Evolutionary conservation across 2,329 filamentous ascomycete genomes (phyloP).

Genomic region (Xylariales sp.): DNA sequence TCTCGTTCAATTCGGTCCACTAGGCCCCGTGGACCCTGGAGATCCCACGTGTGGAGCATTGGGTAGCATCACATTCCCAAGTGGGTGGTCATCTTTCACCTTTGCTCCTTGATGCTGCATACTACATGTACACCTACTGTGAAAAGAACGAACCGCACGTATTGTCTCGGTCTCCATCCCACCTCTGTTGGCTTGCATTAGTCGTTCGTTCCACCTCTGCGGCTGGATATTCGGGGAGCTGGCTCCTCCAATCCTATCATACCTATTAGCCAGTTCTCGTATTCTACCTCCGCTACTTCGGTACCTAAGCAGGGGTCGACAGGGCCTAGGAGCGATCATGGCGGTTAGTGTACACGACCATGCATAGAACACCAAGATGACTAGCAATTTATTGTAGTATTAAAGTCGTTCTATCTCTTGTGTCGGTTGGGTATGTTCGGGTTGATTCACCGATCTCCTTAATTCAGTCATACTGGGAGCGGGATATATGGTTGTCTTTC

Average conservation of each 20-base stretch:
- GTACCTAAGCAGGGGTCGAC: conserved; percentile 30
- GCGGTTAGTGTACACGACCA: background rate
- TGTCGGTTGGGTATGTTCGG: background rate
- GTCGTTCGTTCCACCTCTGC: conserved; percentile 35
- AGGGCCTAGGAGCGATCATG: conserved; percentile 4
- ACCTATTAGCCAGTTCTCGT: conserved; percentile 35
- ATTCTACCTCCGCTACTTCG: conserved; percentile 29
- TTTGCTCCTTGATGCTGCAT: conserved; percentile 22
- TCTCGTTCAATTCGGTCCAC: conserved; percentile 27
- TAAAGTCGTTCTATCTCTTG: conserved; percentile 21
- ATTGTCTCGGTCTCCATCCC: conserved; percentile 32
- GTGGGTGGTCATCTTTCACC: conserved; percentile 22
- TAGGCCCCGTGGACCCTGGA: conserved; percentile 27
- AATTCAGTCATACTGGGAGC: conserved; percentile 7
- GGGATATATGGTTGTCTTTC: conserved; percentile 21
- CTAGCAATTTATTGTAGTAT: conserved; percentile 15
- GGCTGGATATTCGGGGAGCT: conserved; percentile 35
- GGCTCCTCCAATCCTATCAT: conserved; percentile 30
- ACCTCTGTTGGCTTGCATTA: conserved; percentile 36
- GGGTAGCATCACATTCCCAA: conserved; percentile 26
- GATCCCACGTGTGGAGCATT: conserved; percentile 31
- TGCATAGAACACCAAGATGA: conserved; percentile 7
- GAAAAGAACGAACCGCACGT: conserved; percentile 12
- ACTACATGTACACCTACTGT: conserved; percentile 11
- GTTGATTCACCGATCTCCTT: conserved; percentile 18